Evolutionary conservation across 202 grass and related monocot species (phyloP), one percentile per base, ranked within the genome.

Genomic region (Panicum virgatum): DNA sequence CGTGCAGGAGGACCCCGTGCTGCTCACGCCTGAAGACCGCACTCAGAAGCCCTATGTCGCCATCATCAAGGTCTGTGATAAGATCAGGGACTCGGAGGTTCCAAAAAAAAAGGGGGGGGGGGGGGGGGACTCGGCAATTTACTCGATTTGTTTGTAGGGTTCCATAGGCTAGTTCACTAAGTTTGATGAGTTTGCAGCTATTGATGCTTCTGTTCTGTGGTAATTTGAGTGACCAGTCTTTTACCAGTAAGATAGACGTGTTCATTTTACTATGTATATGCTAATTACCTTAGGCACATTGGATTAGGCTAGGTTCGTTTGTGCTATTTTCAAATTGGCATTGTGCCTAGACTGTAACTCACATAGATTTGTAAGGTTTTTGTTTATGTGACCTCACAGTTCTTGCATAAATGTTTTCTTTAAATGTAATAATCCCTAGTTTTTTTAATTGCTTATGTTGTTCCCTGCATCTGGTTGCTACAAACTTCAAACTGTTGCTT

Each of bases 41-140:
- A 73, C 50, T 9, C 85, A 91, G 50, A 98, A 98, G 66, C 92
- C 96, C 9, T 98, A 98, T 81, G 96, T 96, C n/a, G 96, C 92
- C 40, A 91, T 98, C 52, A 90, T 98, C 81, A 98, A 98, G 85
- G 96, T 95, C 57, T 78, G 72, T 46, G 57, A 50, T 75, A 19
- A 30, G 25, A 81, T 45, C 39, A 27, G 66, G 43, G 47, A 27
- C 15, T 39, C 4, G 12, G n/a, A n/a, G n/a, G n/a, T n/a, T n/a
- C n/a, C n/a, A n/a, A n/a, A n/a, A n/a, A n/a, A n/a, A n/a, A n/a
- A n/a, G n/a, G n/a, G n/a, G n/a, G n/a, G n/a, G n/a, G n/a, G n/a
- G n/a, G n/a, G n/a, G n/a, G n/a, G n/a, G n/a, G n/a, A n/a, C n/a
- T n/a, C n/a, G n/a, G n/a, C n/a, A n/a, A n/a, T n/a, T n/a, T n/a